Evolutionary conservation across 768 basidiomycete species (phyloP).

Genomic region (Leccinum rimulosum): DNA sequence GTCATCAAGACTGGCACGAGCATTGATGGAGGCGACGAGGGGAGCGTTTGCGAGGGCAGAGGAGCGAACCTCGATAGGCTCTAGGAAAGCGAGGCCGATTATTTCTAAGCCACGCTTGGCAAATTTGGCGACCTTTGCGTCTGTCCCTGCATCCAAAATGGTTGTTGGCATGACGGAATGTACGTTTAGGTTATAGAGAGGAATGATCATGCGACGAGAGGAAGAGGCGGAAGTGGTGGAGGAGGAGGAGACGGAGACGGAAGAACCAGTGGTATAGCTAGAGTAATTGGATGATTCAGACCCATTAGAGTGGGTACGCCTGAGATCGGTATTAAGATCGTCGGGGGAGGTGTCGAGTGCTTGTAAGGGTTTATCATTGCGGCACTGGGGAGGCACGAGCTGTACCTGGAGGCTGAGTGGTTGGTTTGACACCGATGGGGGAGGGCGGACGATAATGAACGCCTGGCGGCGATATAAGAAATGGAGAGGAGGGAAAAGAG

Average conservation of each 20-base stretch:
- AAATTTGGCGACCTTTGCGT: constrained; percentile 81
- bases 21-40: constrained; percentile 14
- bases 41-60: constrained; percentile 11
- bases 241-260: constrained; percentile 39
- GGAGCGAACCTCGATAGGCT: constrained; percentile 74
- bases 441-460: constrained; percentile 89
- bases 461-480: constrained; percentile 47
- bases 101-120: constrained; percentile 71
- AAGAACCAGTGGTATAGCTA: constrained; percentile 45
- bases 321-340: constrained; percentile 27
- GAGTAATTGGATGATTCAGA: constrained; percentile 53
- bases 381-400: constrained; percentile 65
- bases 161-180: constrained; percentile 87
- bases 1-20: constrained; percentile 32
- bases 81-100: constrained; percentile 72
- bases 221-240: constrained; percentile 44
- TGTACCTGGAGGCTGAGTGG: constrained; percentile 91
- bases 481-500: constrained; percentile 3
- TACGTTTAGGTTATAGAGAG: constrained; percentile 83
- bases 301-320: constrained; percentile 38
- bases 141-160: constrained; percentile 85
- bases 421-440: constrained; percentile 80
- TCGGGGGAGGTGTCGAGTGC: constrained; percentile 43
- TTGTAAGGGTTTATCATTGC: constrained; percentile 40
- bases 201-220: constrained; percentile 73